Evolutionary conservation across 1,284 basidiomycete species (phyloP), one percentile per base, ranked within the genome.

Genomic region (Cerioporus squamosus): DNA sequence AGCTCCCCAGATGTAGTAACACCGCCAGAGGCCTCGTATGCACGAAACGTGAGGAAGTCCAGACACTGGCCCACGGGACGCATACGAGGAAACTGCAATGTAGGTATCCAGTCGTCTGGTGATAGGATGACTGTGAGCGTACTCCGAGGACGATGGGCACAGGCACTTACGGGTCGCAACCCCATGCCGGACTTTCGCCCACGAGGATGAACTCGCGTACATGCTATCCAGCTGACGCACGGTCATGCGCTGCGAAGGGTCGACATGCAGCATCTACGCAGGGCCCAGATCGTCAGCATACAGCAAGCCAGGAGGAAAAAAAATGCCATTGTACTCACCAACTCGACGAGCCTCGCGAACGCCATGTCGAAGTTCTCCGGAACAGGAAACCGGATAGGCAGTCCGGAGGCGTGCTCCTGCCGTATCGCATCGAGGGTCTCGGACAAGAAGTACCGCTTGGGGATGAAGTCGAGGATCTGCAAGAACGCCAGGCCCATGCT

Each of bases 401-500:
- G 49, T 20, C 14, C 17, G n/a, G n/a, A 9, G 20, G 12, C 24
- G 12, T 59, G 53, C 40, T 47, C 26, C 44, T 31, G 22, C 17
- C 44, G 48, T 14, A 31, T 40, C 22, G 20, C 40, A 4, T 55
- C 44, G n/a, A n/a, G 42, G 15, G 10, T 43, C 44, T 51, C 47
- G 10, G 54, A 51, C 22, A 31, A 18, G 22, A 51, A 55, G 38
- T 44, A 43, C 43, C 57, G 51, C 15, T 17, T 12, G 10, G 51
- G 22, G 6, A 20, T 15, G 26, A 60, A 24, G 4, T 49, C 50
- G n/a, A 61, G 44, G n/a, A 61, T 57, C 47, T 57, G 47, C n/a
- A 61, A 40, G 47, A 61, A 57, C 24, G 46, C 51, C 5, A 61
- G 29, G 1, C 59, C 59, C 8, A 57, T 29, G 44, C 59, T 61